Conservation (phyloP, 306 rosid genomes). For the Cicer yamashitae region DNA sequence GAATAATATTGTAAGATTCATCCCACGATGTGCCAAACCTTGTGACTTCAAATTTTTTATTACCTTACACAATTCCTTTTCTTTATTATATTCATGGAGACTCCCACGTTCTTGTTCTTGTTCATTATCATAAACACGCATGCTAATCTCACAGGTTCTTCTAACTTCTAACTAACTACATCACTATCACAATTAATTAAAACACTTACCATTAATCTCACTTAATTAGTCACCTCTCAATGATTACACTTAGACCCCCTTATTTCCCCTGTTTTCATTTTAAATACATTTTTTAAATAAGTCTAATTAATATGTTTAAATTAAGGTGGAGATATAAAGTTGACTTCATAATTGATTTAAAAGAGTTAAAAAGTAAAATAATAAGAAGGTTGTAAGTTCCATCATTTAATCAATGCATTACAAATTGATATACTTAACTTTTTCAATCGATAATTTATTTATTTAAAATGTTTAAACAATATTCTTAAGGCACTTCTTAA, state of each 20-base stretch:
- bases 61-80: conserved; percentile 47
- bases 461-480: too few species aligned
- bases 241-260: conserved; percentile 48
- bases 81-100: conserved; percentile 49
- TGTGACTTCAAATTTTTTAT: conserved; percentile 43
- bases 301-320: conserved; percentile 42
- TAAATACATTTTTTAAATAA: conserved; percentile 28
- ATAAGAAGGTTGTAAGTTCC: too few species aligned
- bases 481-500: too few species aligned
- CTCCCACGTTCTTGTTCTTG: conserved; percentile 79
- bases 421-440: too few species aligned
- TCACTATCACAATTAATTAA: conserved; percentile 43
- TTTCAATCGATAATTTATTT: too few species aligned
- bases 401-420: too few species aligned
- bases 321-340: background rate
- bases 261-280: background rate
- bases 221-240: conserved; percentile 47
- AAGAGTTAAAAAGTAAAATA: too few species aligned
- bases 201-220: conserved; percentile 43
- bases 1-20: conserved; percentile 56
- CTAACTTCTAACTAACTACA: conserved; percentile 46
- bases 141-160: conserved; percentile 36
- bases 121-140: conserved; percentile 48
- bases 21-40: conserved; percentile 77
- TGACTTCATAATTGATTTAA: too few species aligned